Percentiles rank a stretch among this genome's conserved stretches.
Evolutionary conservation across 352 stramenopile genomes (phyloP).

Genomic region (Globisporangium spiculum): DNA sequence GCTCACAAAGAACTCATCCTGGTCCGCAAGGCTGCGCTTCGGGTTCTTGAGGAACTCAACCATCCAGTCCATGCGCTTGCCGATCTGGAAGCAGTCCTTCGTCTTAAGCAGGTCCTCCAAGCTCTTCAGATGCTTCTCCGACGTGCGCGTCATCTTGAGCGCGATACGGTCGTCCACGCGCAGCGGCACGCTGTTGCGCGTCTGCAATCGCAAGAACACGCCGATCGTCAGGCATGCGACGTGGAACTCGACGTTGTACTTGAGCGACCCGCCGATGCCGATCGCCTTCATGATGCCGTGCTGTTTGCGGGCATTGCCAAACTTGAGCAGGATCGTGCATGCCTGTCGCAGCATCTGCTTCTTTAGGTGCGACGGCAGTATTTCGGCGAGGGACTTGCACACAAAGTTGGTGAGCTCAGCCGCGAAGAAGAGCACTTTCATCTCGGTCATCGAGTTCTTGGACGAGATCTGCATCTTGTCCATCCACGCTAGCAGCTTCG

Average conservation of each 20-base stretch:
- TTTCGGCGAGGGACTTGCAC: slow-evolving; percentile 47
- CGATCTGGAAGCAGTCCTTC: slow-evolving; percentile 77
- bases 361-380: slow-evolving; percentile 57
- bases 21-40: slow-evolving; percentile 71
- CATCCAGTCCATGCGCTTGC: slow-evolving; percentile 69
- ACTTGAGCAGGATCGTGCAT: slow-evolving; percentile 52
- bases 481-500: slow-evolving; percentile 75
- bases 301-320: slow-evolving; percentile 69
- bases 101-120: slow-evolving; percentile 72
- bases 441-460: slow-evolving; percentile 58
- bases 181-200: slow-evolving; percentile 60
- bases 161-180: slow-evolving; percentile 71
- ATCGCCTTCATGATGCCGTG: slow-evolving; percentile 87
- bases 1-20: slow-evolving; percentile 84
- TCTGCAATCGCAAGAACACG: slow-evolving; percentile 79
- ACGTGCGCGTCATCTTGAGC: slow-evolving; percentile 80
- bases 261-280: slow-evolving; percentile 68
- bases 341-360: slow-evolving; percentile 80
- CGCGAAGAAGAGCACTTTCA: slow-evolving; percentile 81
- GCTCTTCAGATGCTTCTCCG: slow-evolving; percentile 69
- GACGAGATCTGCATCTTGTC: slow-evolving; percentile 45
- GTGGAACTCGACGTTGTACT: slow-evolving; percentile 80
- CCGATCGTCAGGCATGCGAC: slow-evolving; percentile 66
- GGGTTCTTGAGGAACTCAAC: slow-evolving; percentile 65
- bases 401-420: slow-evolving; percentile 78